Evolutionary conservation across 2,329 filamentous ascomycete genomes (phyloP), one percentile per base, ranked within the genome.

Genomic region (Fusarium sororula): DNA sequence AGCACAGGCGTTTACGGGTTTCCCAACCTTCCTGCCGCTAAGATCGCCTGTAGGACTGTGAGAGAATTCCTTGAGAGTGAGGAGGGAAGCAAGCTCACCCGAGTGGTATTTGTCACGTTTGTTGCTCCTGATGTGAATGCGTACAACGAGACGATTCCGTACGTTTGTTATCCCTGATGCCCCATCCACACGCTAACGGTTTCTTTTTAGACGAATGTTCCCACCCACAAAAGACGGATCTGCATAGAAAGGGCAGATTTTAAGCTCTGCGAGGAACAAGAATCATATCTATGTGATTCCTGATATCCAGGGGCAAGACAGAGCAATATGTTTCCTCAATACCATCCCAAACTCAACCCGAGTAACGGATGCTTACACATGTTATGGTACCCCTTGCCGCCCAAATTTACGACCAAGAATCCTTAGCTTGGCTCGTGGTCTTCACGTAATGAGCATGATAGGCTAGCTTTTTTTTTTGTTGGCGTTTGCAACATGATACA

Each of bases 1-100:
- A 97, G 95, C 79, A 98, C 96, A 2, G 96, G 96, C 1, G 82
- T 98, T 3, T 98, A 98, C 80, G 94, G 94, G 2, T 98, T 97
- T 80, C 96, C 96, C 0, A 93, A 90, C 76, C 73, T 80, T 2
- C 88, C 91, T 45, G 96, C 96, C 2, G 94, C 94, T 0, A 81
- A 86, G n/a, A 87, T 92, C 15, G 96, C 94, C 3, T 87, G 93
- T 59, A 84, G 87, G 38, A 82, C 88, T 3, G 87, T 91, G 15
- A 86, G 87, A 62, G 79, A 83, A 41, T 92, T 90, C 70, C 77
- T 92, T n/a, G 85, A 87, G 24, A 80, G 82, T 9, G 76, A 84
- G 9, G 77, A 84, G 18, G 85, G 85, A 4, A 65, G 79, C 28
- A 88, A 86, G 76, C 81, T 98, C 37, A 89, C 94, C 50, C 89